Base-by-base conservation (phyloP, 164 flowering plant genomes). In the Aristolochia fimbriata region DNA sequence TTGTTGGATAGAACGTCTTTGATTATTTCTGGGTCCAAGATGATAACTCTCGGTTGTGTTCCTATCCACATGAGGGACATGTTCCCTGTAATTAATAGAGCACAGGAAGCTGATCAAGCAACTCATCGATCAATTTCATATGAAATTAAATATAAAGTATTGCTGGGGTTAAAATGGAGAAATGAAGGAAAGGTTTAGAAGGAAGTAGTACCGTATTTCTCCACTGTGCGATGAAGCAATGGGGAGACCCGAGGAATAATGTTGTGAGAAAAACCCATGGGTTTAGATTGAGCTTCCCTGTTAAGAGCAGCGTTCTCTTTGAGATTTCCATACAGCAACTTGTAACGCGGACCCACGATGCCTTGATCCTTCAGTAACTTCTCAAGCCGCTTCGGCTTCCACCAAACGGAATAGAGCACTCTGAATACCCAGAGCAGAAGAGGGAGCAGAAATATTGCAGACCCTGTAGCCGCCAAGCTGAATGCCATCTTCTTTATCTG, bases 381-480 rank as follows among this genome's bases (percentile, higher is more conserved):
- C 50, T 66, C 61, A 47, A 66, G n/a, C 65, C 19, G 46, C 19
- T 4, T 54, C 22, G 69, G 69, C 58, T 54, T 66, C 58, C 46
- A 54, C 69, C 69, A 66, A 20, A 61, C n/a, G 55, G 17, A 61
- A n/a, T 61, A 50, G 19, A 61, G 41, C 37, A 61, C n/a, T 46
- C 55, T 58, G 50, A 11, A 49, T 49, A 49, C 7, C 16, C 51
- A 49, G 6, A 37, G 43, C 43, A 37, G 43, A 7, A 37, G 11
- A 3, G 43, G 12, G 7, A 37, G 30, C 15, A n/a, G 13, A 59
- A 46, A 86, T 73, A 20, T 13, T 77, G n/a, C 86, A 65, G 43
- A n/a, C n/a, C n/a, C 4, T 3, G 11, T 10, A 27, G 30, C 5
- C 4, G 43, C 9, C n/a, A n/a, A n/a, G n/a, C n/a, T 3, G 43